These are phyloP conservation scores for Rhodotorula sp. DNA, from an alignment of 1,284 basidiomycete species.

Conservation along the genomic window DNA sequence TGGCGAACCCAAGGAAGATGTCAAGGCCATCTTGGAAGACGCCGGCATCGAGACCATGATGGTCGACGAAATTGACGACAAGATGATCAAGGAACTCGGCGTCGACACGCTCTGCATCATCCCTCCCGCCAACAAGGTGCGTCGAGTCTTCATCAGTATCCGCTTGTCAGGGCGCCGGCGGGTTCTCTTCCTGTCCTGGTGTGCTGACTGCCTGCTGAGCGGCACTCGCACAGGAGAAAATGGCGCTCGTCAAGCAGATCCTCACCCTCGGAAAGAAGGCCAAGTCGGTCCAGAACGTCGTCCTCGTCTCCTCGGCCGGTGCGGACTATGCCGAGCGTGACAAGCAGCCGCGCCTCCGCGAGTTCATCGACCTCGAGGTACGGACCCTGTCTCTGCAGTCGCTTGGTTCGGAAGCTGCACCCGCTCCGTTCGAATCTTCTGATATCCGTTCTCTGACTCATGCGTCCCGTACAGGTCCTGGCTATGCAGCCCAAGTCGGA, in stretches of 20 bases:
- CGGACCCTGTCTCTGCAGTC: neutral
- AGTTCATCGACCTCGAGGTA: slow-evolving; percentile 40
- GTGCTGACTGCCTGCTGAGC: no score
- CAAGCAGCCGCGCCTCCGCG: slow-evolving; percentile 36
- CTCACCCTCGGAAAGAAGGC: slow-evolving; percentile 17
- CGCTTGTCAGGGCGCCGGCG: neutral
- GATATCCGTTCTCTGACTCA: no score
- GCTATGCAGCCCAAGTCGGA: slow-evolving; percentile 34
- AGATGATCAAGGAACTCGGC: slow-evolving; percentile 6
- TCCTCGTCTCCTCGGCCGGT: slow-evolving; percentile 33
- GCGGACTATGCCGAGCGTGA: slow-evolving; percentile 35
- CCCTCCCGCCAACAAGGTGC: slow-evolving; percentile 14
- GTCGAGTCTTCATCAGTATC: neutral
- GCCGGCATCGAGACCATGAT: slow-evolving; percentile 3
- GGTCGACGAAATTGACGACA: slow-evolving; percentile 10
- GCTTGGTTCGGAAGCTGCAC: neutral
- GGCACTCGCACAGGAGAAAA: slow-evolving; percentile 15
- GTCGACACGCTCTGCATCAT: slow-evolving; percentile 22
- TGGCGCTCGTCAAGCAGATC: slow-evolving; percentile 17
- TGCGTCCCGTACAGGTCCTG: slow-evolving; percentile 2
- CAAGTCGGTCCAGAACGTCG: slow-evolving; percentile 24
- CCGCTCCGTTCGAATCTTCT: no score
- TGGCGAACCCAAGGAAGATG: slow-evolving; percentile 8
- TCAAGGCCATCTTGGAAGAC: slow-evolving; percentile 6
- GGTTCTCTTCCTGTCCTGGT: neutral